Base-by-base conservation (phyloP, 2,329 filamentous ascomycete genomes). In the Colletotrichum destructivum region DNA sequence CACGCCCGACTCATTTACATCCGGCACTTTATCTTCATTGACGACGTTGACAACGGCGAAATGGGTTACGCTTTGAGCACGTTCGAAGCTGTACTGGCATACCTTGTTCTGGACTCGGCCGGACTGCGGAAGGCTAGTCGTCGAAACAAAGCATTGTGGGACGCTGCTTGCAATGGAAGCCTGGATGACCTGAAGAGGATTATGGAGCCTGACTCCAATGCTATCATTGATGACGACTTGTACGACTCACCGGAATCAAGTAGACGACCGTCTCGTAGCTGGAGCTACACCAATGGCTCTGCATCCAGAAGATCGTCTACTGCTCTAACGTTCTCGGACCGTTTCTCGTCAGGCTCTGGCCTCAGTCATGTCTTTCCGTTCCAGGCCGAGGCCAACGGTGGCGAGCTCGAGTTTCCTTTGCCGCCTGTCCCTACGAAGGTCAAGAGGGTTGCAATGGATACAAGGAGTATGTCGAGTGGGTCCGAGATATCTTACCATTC, bases 31-130 rank as follows among this genome's bases (percentile, higher is more conserved):
- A 96, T 98, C 75, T 99, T 98, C 81, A 95, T 98, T 62, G 96
- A 98, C 76, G 96, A 99, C 82, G 95, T 99, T 11, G 96, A 99
- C 75, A 97, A 91, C 73, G 96, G 96, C 60, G 96, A 99, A 82
- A 92, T 97, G 86, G 96, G 96, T 11, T 99, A 99, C 81, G 95
- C 96, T 0, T 82, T 99, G 62, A 98, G 96, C 81, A 99, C 96
- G 0, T 94, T 98, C 72, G 96, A 99, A 81, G 96, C 95, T 8
- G 96, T 99, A 0, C 82, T 99, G 44, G 91, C 94, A 1, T 98
- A 99, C 79, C 88, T 99, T 3, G 89, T 92, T 11, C 89, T 91
- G 72, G 95, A 97, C 78, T 97, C 96, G 0, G 91, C 90, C 16
- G 93, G 92, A 5, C 84, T 99, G 69, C 90, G 95, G 72, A 93